phyloP scores from a whole-genome alignment of 345 rosid genomes.

The Nephelium lappaceum region DNA sequence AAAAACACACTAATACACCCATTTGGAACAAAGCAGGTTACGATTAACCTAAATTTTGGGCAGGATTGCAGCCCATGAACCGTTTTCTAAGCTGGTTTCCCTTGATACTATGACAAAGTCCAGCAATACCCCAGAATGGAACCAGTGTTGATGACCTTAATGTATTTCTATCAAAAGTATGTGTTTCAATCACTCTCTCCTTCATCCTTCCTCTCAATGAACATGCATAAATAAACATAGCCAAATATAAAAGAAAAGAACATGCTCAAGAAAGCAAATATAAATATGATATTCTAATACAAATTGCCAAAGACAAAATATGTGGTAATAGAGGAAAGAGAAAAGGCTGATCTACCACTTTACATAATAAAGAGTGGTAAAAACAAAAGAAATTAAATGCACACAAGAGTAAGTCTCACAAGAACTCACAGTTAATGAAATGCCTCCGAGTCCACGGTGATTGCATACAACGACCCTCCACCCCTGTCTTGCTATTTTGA shows the following conservation, averaged over 20 bases:
- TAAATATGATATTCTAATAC: not conserved
- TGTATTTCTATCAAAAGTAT: not conserved
- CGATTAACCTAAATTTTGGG: no score
- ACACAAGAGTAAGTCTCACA: conserved; percentile 9
- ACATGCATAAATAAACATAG: not conserved
- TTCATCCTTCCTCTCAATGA: not conserved
- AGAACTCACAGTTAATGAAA: conserved; percentile 41
- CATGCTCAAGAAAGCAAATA: not conserved
- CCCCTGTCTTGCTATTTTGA: conserved; percentile 30
- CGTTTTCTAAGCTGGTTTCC: no score
- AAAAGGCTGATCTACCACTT: not conserved
- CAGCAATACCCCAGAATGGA: not conserved
- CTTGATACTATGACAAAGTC: not conserved
- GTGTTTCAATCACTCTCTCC: not conserved
- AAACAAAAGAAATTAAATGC: conserved; percentile 2
- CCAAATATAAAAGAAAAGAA: not conserved
- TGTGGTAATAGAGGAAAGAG: not conserved
- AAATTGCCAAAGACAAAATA: not conserved
- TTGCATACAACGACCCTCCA: conserved; percentile 47
- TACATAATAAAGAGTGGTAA: not conserved
- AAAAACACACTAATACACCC: not conserved
- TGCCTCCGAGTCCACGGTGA: conserved; percentile 50
- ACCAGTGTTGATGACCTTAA: not conserved
- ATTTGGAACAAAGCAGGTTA: not conserved
- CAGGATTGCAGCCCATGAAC: no score